Percentiles rank a stretch among this genome's conserved stretches.
Evolutionary conservation across 441 rosid genomes (phyloP).

Genomic region (Populus hybrid): DNA sequence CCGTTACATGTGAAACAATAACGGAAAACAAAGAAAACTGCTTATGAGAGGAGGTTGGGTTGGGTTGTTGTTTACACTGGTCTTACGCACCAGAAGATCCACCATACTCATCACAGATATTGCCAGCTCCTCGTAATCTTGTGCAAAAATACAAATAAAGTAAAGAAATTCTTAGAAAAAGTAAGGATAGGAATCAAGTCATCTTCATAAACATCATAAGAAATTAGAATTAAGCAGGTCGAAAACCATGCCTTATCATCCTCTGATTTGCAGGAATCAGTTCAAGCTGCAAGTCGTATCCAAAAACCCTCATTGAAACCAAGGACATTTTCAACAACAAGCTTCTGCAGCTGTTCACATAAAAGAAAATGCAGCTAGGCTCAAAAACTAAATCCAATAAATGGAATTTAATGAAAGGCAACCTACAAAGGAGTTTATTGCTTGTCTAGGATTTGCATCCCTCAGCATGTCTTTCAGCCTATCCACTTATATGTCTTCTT

Average conservation of each 20-base stretch:
- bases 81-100: conserved; percentile 74
- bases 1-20: not conserved
- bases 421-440: conserved; percentile 16
- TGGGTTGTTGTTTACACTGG: conserved; percentile 44
- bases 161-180: conserved; percentile 13
- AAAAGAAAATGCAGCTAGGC: conserved; percentile 14
- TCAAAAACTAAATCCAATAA: not conserved
- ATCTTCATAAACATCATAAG: conserved; percentile 1
- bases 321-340: conserved; percentile 80
- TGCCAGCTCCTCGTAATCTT: conserved; percentile 92
- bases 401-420: not conserved
- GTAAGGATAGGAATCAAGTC: conserved; percentile 12
- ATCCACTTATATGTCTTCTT: conserved; percentile 90
- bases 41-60: not conserved
- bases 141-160: conserved; percentile 40
- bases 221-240: conserved; percentile 32
- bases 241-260: conserved; percentile 79
- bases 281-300: conserved; percentile 86
- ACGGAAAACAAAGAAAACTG: not conserved
- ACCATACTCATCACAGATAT: conserved; percentile 75
- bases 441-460: conserved; percentile 75
- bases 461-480: conserved; percentile 66
- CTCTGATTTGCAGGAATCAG: conserved; percentile 80
- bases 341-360: conserved; percentile 69
- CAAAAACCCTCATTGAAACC: conserved; percentile 82